Percentiles rank a stretch among this genome's conserved stretches.
These are phyloP conservation scores for Bathelium albidoporum DNA, from an alignment of 495 filamentous ascomycete species.

Conservation along the genomic window DNA sequence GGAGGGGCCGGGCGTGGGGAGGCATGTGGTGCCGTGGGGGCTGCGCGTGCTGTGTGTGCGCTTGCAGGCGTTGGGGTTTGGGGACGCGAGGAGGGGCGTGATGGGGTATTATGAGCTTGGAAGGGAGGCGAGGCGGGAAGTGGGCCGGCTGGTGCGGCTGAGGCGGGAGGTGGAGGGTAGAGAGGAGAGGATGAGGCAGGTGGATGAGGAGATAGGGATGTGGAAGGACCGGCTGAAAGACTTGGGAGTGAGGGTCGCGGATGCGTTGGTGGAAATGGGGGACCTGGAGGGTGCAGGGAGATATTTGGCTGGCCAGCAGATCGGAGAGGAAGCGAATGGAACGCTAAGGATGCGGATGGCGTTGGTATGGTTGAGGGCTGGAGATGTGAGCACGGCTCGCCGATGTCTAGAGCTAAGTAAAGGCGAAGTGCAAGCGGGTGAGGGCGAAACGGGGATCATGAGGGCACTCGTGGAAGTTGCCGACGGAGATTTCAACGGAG, in stretches of 20 bases:
- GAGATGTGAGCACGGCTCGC: conserved; percentile 61
- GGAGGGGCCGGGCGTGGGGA: conserved; percentile 31
- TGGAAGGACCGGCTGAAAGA: conserved; percentile 66
- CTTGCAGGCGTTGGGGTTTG: conserved; percentile 73
- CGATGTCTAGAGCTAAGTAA: conserved; percentile 32
- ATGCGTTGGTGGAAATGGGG: conserved; percentile 82
- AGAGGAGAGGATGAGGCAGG: conserved; percentile 13
- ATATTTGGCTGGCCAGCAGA: conserved; percentile 46
- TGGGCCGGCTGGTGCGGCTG: conserved; percentile 21
- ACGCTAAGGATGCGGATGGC: conserved; percentile 40
- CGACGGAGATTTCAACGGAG: conserved; percentile 59
- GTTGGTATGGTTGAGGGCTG: conserved; percentile 63
- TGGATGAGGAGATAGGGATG: conserved; percentile 35
- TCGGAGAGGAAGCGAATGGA: conserved; percentile 21
- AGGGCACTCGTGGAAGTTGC: conserved; percentile 62
- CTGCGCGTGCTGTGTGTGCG: conserved; percentile 71
- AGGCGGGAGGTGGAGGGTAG: conserved; percentile 29
- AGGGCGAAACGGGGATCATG: conserved; percentile 15
- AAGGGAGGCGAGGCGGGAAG: conserved; percentile 53
- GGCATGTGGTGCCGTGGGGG: conserved; percentile 63
- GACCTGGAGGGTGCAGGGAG: conserved; percentile 66
- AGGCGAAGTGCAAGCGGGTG: conserved; percentile 17
- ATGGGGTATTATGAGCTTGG: conserved; percentile 83
- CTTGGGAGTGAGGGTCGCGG: conserved; percentile 66
- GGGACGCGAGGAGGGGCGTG: conserved; percentile 67